Percentiles rank a stretch among this genome's conserved stretches.
These are phyloP conservation scores for Clathrospora elynae DNA, from an alignment of 2,329 filamentous ascomycete genomes.

Conservation along the genomic window DNA sequence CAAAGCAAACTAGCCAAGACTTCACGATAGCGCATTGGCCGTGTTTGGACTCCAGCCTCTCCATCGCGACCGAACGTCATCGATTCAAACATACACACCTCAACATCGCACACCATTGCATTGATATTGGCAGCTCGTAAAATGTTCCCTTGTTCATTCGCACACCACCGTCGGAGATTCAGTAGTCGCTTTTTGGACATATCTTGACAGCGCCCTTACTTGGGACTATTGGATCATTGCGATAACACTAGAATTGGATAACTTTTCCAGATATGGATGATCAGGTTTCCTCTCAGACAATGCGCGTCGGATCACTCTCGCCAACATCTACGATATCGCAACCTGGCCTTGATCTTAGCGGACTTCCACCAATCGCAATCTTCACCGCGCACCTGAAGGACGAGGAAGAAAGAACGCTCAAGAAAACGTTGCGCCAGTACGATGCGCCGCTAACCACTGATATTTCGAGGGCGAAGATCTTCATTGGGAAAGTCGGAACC, in stretches of 20 bases:
- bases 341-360: constrained; percentile 47
- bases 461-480: constrained; percentile 70
- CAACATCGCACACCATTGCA: constrained; percentile 6
- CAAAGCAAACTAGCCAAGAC: constrained; percentile 12
- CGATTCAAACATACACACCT: constrained; percentile 1
- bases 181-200: constrained; percentile 31
- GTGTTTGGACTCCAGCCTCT: constrained; percentile 1
- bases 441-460: constrained; percentile 70
- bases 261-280: constrained; percentile 24
- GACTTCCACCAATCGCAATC: constrained; percentile 71
- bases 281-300: constrained; percentile 28
- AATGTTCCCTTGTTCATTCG: constrained; percentile 24
- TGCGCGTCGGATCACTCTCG: constrained; percentile 23
- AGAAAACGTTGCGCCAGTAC: constrained; percentile 63
- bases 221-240: constrained; percentile 26
- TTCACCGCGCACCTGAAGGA: constrained; percentile 70
- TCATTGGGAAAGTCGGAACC: constrained; percentile 74
- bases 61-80: constrained; percentile 26
- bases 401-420: constrained; percentile 66
- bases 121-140: constrained; percentile 14
- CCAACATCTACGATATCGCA: constrained; percentile 23
- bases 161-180: constrained; percentile 20
- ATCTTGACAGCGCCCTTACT: constrained; percentile 37
- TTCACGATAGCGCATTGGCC: no score
- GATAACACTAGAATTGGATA: constrained; percentile 4